Conservation (phyloP, 2,329 filamentous ascomycete species). For the Stenocarpella maydis region DNA sequence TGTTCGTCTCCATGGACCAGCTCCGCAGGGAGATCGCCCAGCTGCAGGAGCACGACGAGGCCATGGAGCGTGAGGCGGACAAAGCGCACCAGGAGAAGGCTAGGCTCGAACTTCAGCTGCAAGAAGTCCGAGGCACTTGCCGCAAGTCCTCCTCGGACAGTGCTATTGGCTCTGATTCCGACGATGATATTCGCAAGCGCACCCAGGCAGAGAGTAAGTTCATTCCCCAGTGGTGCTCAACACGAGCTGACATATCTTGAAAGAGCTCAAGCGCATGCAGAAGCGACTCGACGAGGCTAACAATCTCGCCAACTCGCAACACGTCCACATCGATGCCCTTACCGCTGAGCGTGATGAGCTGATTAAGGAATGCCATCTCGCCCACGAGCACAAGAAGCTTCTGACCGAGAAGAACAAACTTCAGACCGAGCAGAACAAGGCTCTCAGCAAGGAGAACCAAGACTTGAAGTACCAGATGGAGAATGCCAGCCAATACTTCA, state of each 20-base stretch:
- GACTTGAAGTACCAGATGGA: conserved; percentile 44
- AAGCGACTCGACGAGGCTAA: conserved; percentile 69
- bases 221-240: background rate
- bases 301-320: conserved; percentile 67
- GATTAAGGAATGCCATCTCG: conserved; percentile 25
- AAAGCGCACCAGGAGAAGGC: conserved; percentile 61
- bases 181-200: conserved; percentile 52
- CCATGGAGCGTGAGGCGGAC: conserved; percentile 63
- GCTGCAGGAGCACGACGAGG: conserved; percentile 64
- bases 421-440: conserved; percentile 53
- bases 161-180: conserved; percentile 54
- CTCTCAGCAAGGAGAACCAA: conserved; percentile 52
- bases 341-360: conserved; percentile 66
- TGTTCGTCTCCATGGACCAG: conserved; percentile 69
- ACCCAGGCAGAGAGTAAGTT: conserved; percentile 66
- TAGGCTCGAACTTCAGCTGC: conserved; percentile 58
- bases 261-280: conserved; percentile 65
- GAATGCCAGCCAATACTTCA: background rate
- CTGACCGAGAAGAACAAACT: conserved; percentile 54
- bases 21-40: conserved; percentile 65
- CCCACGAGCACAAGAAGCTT: conserved; percentile 46
- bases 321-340: conserved; percentile 70
- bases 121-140: conserved; percentile 45
- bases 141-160: conserved; percentile 50
- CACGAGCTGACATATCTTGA: conserved; percentile 35